Evolutionary conservation across 1,284 basidiomycete species (phyloP), one percentile per base, ranked within the genome.

Genomic region (Termitomyces sp.): DNA sequence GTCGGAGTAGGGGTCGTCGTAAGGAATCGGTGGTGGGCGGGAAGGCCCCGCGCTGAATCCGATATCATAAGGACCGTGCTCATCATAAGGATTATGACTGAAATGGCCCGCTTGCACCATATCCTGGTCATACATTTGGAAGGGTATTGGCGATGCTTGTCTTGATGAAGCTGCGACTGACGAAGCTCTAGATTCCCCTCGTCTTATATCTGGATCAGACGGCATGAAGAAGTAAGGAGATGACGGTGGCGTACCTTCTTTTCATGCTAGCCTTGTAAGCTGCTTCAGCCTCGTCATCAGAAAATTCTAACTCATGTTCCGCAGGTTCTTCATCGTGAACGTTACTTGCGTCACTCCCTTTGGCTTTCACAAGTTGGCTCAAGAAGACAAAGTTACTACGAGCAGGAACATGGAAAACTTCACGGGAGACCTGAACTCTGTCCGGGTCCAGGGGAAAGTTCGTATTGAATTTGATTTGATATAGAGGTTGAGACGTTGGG

Each of bases 321-420:
- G 74, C 87, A 1, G 89, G 86, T 64, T 95, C 92, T 68, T 95
- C 92, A 62, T 95, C 93, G 61, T 91, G 83, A 6, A 92, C 77
- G 66, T 95, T 95, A 65, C 90, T 93, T n/a, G 93, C 92, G 60
- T 95, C 92, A 61, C 89, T 93, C 35, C 92, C 93, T 64, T 85
- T 92, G 43, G 80, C 57, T 24, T 70, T 74, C 55, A 76, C 77
- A 35, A 95, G 77, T 46, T 83, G 78, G 41, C 76, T 74, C 9
- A 92, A 76, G 63, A 89, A 89, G 34, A 94, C 85, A 61, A 91
- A 92, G 44, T 79, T 79, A 68, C 90, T 92, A 41, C 81, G 81
- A 26, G 72, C 68, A 1, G 91, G 91, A 30, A 91, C 79, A 65
- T 93, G 91, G 66, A 83, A 93, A 31, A 94, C 84, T 49, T 80